phyloP scores from a whole-genome alignment of 371 early-diverging fungal genomes.

The Mortierella sp. region DNA sequence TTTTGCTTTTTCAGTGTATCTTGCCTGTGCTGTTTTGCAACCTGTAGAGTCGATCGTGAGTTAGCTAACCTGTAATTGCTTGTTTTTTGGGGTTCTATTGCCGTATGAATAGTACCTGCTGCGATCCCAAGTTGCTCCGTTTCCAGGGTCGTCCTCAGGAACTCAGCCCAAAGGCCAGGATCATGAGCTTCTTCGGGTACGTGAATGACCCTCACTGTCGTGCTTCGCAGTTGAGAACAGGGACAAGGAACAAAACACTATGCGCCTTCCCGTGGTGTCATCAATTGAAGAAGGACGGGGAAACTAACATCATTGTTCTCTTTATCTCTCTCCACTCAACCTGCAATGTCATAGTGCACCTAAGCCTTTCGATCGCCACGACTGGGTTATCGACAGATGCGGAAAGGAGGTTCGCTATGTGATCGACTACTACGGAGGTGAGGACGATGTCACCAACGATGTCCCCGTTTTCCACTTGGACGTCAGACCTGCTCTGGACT shows the following conservation, averaged over 20 bases:
- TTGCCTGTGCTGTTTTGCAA: not conserved
- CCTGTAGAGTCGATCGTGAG: not conserved
- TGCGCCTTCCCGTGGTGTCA: not conserved
- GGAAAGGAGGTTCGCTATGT: conserved; percentile 81
- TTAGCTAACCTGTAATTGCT: not conserved
- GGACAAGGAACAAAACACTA: not conserved
- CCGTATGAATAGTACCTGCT: conserved; percentile 61
- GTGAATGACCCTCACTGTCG: conserved; percentile 9
- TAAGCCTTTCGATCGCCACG: conserved; percentile 85
- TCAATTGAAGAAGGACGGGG: not conserved
- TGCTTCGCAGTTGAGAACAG: not conserved
- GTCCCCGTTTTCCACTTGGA: conserved; percentile 86
- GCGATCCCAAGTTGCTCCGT: conserved; percentile 77
- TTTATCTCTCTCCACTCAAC: not conserved
- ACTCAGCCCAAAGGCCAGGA: conserved; percentile 82
- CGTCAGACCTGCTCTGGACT: conserved; percentile 86
- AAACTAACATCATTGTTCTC: not conserved
- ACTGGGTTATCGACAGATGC: conserved; percentile 84
- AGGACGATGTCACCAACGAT: conserved; percentile 70
- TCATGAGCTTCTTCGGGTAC: conserved; percentile 72
- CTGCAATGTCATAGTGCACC: conserved; percentile 61
- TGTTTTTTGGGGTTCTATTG: not conserved
- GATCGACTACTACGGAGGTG: conserved; percentile 83
- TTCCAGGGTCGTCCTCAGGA: conserved; percentile 89
- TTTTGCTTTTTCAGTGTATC: not conserved